Evolutionary conservation across 768 basidiomycete species (phyloP), one percentile per base, ranked within the genome.

Genomic region (Paxillus involutus): DNA sequence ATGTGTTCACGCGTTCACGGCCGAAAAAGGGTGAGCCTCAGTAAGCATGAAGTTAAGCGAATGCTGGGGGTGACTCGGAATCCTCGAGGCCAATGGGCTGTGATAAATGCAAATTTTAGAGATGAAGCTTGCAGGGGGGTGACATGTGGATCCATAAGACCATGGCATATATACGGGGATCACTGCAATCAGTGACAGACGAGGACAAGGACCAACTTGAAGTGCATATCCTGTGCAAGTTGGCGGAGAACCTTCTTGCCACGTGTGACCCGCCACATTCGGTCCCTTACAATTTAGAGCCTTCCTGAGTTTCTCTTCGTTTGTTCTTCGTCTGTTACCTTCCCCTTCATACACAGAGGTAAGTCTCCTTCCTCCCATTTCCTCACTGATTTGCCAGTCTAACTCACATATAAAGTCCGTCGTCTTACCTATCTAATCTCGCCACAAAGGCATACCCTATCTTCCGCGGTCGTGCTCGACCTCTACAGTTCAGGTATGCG

Each of bases 131-230:
- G 26, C 26, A 26, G 19, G 41, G 30, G 9, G 26, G 32, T 36
- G 50, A 45, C 53, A 58, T 59, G 63, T 55, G 64, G 57, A 61
- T 67, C 65, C 55, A 67, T 58, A 65, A 59, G 51, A 51, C 4
- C 19, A 45, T 39, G 17, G 47, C 55, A 35, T 60, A 63, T 66
- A 56, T 59, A 63, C 44, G 12, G 13, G 42, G 35, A 6, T 35
- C 35, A 14, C 12, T 35, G 12, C 13, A 35, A 35, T 35, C 12
- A 35, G 11, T 35, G 35, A 32, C 32, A 32, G 32, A 32, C 32
- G 26, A 26, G 26, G 32, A 33, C 32, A 12, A 16, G 37, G 37
- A 39, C 37, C n/a, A 26, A 26, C 26, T 26, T 26, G 26, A 17
- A 39, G 16, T 39, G 13, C 7, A 16, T 39, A 17, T 40, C n/a